Conservation (phyloP, 1,139 yeast genomes). For the Scheffersomyces lignicola region DNA sequence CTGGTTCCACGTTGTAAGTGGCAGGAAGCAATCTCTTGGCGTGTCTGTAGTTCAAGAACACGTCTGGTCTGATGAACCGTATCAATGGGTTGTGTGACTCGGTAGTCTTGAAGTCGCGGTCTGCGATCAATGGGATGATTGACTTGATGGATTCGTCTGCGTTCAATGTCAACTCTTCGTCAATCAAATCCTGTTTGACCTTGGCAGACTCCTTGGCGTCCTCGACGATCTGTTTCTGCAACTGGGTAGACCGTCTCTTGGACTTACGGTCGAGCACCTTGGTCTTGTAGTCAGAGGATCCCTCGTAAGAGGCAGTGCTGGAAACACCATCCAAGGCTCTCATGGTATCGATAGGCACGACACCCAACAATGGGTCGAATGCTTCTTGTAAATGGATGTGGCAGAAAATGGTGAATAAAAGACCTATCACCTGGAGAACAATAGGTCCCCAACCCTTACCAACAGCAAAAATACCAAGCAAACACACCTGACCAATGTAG, state of each 20-base stretch:
- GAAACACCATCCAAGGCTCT: slow-evolving; percentile 66
- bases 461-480: slow-evolving; percentile 82
- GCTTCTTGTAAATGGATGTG: slow-evolving; percentile 64
- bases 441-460: slow-evolving; percentile 97
- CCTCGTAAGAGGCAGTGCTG: slow-evolving; percentile 56
- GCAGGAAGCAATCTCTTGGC: slow-evolving; percentile 58
- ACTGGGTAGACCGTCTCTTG: slow-evolving; percentile 10
- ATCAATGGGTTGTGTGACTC: slow-evolving; percentile 33
- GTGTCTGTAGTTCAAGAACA: slow-evolving; percentile 55
- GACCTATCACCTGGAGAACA: slow-evolving; percentile 66
- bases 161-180: slow-evolving; percentile 13
- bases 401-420: slow-evolving; percentile 63
- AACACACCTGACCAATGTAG: slow-evolving; percentile 81
- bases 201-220: slow-evolving; percentile 20
- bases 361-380: slow-evolving; percentile 58
- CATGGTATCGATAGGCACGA: slow-evolving; percentile 70
- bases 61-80: slow-evolving; percentile 65
- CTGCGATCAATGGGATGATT: slow-evolving; percentile 53
- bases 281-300: slow-evolving; percentile 34
- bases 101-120: slow-evolving; percentile 42
- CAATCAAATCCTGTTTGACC: slow-evolving; percentile 22
- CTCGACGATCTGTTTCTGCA: slow-evolving; percentile 14
- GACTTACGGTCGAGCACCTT: slow-evolving; percentile 29
- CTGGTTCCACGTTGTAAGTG: slow-evolving; percentile 33
- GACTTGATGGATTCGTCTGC: slow-evolving; percentile 12